These are phyloP conservation scores for Stephania cephalantha DNA, from an alignment of 164 flowering plant species.

Conservation along the genomic window DNA sequence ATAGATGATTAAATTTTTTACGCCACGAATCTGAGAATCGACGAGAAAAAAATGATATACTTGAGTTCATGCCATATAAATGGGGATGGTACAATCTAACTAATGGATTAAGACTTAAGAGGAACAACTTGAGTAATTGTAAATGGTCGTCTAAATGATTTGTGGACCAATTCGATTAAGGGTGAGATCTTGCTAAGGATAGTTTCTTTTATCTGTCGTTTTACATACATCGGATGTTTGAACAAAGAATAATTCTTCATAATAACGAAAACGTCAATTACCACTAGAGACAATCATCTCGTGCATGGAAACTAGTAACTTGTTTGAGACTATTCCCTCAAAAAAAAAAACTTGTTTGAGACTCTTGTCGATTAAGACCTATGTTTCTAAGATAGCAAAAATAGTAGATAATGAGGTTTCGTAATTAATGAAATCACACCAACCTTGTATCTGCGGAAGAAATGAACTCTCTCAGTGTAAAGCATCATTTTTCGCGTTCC, in stretches of 20 bases:
- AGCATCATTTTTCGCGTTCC: constrained; percentile 75
- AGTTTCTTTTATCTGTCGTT: background rate
- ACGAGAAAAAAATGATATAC: background rate
- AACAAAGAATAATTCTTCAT: background rate
- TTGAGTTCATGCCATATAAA: background rate
- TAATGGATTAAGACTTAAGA: no score
- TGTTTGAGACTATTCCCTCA: no score
- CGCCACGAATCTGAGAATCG: constrained; percentile 66
- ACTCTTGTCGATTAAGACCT: no score
- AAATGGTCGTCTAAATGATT: background rate
- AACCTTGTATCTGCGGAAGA: constrained; percentile 93
- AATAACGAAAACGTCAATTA: no score
- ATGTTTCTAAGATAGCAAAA: background rate
- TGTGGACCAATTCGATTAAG: background rate
- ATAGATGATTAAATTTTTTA: constrained; percentile 74
- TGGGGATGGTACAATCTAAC: no score
- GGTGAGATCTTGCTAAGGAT: background rate
- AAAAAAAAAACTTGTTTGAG: no score
- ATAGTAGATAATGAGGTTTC: no score
- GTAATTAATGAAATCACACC: background rate
- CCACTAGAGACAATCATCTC: no score
- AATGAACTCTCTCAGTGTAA: constrained; percentile 88
- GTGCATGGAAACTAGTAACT: no score
- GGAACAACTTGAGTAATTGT: background rate
- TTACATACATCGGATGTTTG: background rate